These are phyloP conservation scores for Tubosaeta sp. DNA, from an alignment of 768 basidiomycete genomes.

Conservation along the genomic window DNA sequence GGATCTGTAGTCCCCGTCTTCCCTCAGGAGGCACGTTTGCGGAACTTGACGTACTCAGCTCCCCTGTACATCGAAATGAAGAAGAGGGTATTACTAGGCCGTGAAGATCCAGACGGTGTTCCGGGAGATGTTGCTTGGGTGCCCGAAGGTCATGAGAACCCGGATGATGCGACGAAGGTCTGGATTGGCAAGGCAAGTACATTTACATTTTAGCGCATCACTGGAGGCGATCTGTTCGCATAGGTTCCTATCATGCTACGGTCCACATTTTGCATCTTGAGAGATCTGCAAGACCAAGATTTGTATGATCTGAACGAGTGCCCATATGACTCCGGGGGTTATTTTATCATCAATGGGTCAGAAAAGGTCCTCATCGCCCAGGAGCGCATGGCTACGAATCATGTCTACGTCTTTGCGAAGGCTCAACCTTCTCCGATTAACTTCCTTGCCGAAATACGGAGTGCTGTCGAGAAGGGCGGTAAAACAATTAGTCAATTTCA, in stretches of 20 bases:
- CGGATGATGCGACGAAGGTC: conserved; percentile 73
- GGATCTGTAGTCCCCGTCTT: conserved; percentile 92
- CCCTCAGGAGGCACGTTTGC: conserved; percentile 92
- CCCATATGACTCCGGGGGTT: conserved; percentile 97
- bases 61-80: conserved; percentile 95
- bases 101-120: conserved; percentile 74
- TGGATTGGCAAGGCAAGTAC: conserved; percentile 87
- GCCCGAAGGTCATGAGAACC: conserved; percentile 58
- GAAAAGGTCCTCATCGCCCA: conserved; percentile 99
- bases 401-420: conserved; percentile 98
- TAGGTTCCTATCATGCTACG: conserved; percentile 98
- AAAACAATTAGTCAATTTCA: conserved; percentile 98
- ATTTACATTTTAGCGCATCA: conserved; percentile 1
- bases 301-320: conserved; percentile 94
- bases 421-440: conserved; percentile 94
- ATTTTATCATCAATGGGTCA: conserved; percentile 99
- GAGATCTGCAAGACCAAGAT: conserved; percentile 71
- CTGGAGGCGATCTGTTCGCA: conserved; percentile 8
- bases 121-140: conserved; percentile 82
- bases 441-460: conserved; percentile 95
- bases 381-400: conserved; percentile 99
- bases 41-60: conserved; percentile 95
- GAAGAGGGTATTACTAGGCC: conserved; percentile 76
- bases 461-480: conserved; percentile 95
- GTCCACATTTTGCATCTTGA: conserved; percentile 91